Evolutionary conservation across 2,329 filamentous ascomycete species (phyloP), one percentile per base, ranked within the genome.

Genomic region (Hortaea werneckii): DNA sequence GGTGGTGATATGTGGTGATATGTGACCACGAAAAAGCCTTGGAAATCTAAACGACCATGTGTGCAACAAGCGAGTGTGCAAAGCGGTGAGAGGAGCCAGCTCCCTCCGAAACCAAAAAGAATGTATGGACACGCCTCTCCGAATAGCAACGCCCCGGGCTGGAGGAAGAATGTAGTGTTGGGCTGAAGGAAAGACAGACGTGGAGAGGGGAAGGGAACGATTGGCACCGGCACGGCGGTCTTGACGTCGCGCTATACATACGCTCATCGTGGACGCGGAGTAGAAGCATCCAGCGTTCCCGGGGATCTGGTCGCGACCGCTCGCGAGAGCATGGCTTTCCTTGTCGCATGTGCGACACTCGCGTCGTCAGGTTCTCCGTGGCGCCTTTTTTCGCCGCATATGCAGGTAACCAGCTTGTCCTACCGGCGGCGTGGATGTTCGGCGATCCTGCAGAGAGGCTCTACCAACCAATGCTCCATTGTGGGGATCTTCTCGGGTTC

Each of bases 351-450:
- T 51, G 49, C 44, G 45, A 55, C 52, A 46, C 48, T 50, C 46
- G 46, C 41, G 44, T 42, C 40, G 12, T 43, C 45, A 44, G 34
- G 39, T 46, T 40, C 4, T 20, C 48, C 49, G 49, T 38, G 42
- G 43, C 47, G 42, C 29, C 46, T 53, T 20, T 20, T 52, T 49
- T 54, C 49, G 53, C 44, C 30, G 44, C 47, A 46, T 44, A 54
- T 54, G 53, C 49, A 42, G 34, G 41, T 37, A 38, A 34, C 47
- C 47, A 42, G 34, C 44, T 50, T n/a, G 53, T 52, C 42, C 49
- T 41, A 53, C 50, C 12, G 34, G 37, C 39, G 47, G 49, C 44
- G 39, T 49, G 44, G 35, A 26, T n/a, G 20, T 44, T 42, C 34
- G 40, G 34, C 42, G 27, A 48, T 39, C 34, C 28, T 30, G 20